Conservation (phyloP, 2,329 filamentous ascomycete genomes). For the Claviceps purpurea region DNA sequence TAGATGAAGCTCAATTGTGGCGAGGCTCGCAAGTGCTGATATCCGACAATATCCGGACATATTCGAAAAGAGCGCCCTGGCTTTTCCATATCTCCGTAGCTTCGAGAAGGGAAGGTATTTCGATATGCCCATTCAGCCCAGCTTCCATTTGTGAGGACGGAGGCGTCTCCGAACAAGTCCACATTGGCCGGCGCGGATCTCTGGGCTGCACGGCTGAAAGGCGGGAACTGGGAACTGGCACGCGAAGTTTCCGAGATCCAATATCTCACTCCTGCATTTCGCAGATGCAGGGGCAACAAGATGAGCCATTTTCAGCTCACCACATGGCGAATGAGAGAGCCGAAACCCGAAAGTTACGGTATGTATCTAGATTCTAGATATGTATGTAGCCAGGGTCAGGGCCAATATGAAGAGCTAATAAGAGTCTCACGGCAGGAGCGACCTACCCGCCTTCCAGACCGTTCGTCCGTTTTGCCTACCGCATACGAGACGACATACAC, state of each 20-base stretch:
- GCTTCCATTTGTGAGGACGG: no score
- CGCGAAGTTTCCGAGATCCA: neutral
- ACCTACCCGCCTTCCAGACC: slow-evolving; percentile 1
- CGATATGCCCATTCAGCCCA: no score
- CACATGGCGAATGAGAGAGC: neutral
- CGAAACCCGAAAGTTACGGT: no score
- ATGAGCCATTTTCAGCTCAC: neutral
- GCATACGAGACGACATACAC: neutral
- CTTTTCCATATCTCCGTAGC: no score
- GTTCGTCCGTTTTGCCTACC: neutral
- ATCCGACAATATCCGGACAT: no score
- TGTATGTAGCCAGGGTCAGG: neutral
- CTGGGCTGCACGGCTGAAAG: neutral
- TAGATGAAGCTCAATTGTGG: no score
- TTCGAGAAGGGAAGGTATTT: no score
- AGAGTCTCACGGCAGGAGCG: no score
- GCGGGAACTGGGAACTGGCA: neutral
- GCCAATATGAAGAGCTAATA: neutral
- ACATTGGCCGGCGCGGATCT: no score
- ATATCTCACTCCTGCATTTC: neutral
- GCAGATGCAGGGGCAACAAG: neutral
- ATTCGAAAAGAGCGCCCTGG: no score
- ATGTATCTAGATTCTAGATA: neutral
- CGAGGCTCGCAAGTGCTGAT: no score
- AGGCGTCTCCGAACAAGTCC: no score